Percentiles rank a stretch among this genome's conserved stretches.
Evolutionary conservation across 305 asterid genomes (phyloP).

Genomic region (Fraxinus baroniana): DNA sequence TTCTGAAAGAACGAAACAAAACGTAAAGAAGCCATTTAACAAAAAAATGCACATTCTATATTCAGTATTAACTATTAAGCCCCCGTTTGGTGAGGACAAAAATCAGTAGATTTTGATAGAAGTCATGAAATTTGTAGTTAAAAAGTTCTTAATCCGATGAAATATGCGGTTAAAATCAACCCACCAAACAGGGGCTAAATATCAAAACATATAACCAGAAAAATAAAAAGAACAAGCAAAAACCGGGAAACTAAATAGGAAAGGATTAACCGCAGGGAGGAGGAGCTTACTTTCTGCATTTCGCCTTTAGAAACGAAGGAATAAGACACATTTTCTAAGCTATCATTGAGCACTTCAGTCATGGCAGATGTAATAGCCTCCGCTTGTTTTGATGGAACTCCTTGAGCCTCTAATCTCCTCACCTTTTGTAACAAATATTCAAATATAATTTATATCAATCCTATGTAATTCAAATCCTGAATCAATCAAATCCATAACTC

Average conservation of each 20-base stretch:
- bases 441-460: conserved; percentile 1
- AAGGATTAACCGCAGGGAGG: neutral
- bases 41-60: neutral
- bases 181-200: neutral
- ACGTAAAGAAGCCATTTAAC: neutral
- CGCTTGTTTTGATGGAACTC: conserved; percentile 78
- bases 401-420: conserved; percentile 77
- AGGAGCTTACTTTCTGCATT: conserved; percentile 57
- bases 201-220: neutral
- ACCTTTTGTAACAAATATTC: conserved; percentile 39
- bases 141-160: neutral
- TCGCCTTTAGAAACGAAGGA: conserved; percentile 74
- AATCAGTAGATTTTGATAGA: neutral
- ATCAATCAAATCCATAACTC: neutral
- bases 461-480: neutral
- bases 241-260: neutral
- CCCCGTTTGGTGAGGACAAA: neutral
- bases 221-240: neutral
- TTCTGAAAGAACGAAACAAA: conserved; percentile 40
- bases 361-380: conserved; percentile 81
- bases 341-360: conserved; percentile 69
- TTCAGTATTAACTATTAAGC: neutral
- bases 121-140: neutral
- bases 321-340: conserved; percentile 68
- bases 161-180: neutral